Base-by-base conservation (phyloP, 1,139 yeast species). In the Sugiyamaella grinbergsii region DNA sequence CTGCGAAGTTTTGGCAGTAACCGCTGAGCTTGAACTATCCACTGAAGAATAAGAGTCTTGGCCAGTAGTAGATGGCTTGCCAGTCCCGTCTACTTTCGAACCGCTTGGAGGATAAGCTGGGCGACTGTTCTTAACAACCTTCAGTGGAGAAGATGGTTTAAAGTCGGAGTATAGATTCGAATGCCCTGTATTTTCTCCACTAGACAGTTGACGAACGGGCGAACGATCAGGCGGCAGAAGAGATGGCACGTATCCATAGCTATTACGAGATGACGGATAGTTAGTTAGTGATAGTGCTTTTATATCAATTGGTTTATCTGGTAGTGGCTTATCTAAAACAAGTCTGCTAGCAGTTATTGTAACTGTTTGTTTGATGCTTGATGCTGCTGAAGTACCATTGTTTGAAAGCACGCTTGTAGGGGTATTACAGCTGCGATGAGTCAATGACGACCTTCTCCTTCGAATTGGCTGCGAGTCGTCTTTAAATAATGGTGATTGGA, bases 1-100 rank as follows among this genome's bases (percentile, higher is more conserved):
- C 23, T 47, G 56, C 4, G 55, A 47, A 5, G 54, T 53, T 32
- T 47, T 47, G 22, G 58, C 55, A 5, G 56, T 53, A 11, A 43
- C 26, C 28, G 44, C 26, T 5, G 55, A 41, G 19, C 34, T 50
- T 15, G 45, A 46, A 42, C 42, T 44, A 38, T 38, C 48, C 23
- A 47, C 43, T 29, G 54, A 45, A 20, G 49, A 42, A 15, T 28
- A 16, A 8, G 15, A 6, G 24, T 37, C 28, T n/a, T 29, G 49
- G 23, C 44, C 26, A 8, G 34, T 22, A 22, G 39, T 36, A 7
- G 33, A 29, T 16, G 47, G 37, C 32, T 13, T 11, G 4, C 31
- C 32, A 10, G n/a, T n/a, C n/a, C n/a, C n/a, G n/a, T n/a, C n/a
- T n/a, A n/a, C n/a, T 22, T 24, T 29, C 4, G 31, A 26, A 4